Base-by-base conservation (phyloP, 2,329 filamentous ascomycete species). In the Diatrype stigma region DNA sequence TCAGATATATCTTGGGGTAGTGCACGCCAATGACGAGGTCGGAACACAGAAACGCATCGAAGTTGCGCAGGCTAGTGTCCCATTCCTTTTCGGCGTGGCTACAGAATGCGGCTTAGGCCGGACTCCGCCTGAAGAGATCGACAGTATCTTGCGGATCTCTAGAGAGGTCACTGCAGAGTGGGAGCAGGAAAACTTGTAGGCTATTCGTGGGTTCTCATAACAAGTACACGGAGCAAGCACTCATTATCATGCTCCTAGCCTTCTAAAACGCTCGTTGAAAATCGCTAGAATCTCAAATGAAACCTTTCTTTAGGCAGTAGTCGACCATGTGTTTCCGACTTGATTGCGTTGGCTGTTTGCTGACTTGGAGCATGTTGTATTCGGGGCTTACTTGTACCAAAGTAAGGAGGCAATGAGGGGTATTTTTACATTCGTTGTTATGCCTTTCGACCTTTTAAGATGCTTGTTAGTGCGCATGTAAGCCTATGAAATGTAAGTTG, bases 21-120 rank as follows among this genome's bases (percentile, higher is more conserved):
- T 62, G 42, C 60, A 59, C 51, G 60, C 59, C 26, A 54, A 58
- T 37, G 60, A 62, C 44, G 57, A 58, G 40, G 50, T 50, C 10
- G 57, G 56, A 37, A 61, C 59, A 10, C 57, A 53, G 48, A 57
- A 55, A 48, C 59, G 60, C 32, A 60, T 62, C 46, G 53, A 61
- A 42, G 48, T 47, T 32, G 59, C 60, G 45, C 53, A 55, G 42
- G 50, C 51, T 26, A 50, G 2, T 46, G 52, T 61, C 12, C 54
- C 56, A 7, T 60, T 63, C 45, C 51, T 55, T 22, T 61, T 63
- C 37, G 59, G 60, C 26, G 59, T 61, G 40, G 51, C 54, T 23
- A 61, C 58, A 30, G 59, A 61, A 56, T 61, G 60, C 40, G 59
- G 60, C 17, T 54, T 63, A 23, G 60, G 60, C 22, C 51, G 60